Evolutionary conservation across 2,329 filamentous ascomycete genomes (phyloP).

Genomic region (Tolypocladium pustulatum): DNA sequence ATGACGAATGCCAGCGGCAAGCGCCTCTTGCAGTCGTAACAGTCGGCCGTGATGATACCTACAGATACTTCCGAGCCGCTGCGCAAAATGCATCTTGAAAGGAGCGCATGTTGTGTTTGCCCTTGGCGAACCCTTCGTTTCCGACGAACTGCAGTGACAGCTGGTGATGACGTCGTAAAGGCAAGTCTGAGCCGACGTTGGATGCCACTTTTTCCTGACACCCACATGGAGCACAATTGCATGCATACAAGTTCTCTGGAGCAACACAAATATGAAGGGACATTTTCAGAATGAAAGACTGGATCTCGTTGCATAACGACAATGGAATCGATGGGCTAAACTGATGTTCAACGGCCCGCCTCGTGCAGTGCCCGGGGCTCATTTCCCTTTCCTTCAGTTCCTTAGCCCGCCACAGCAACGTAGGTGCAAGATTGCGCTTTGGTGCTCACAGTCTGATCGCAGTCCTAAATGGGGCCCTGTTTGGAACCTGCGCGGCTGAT

Average conservation of each 20-base stretch:
- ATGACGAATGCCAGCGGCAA: slow-evolving; percentile 15
- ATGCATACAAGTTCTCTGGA: not conserved
- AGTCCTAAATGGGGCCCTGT: not conserved
- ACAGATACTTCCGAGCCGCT: slow-evolving; percentile 67
- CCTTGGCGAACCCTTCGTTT: slow-evolving; percentile 28
- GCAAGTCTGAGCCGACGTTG: slow-evolving; percentile 50
- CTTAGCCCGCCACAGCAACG: not conserved
- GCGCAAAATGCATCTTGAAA: slow-evolving; percentile 11
- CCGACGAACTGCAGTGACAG: slow-evolving; percentile 11
- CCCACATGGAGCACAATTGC: not conserved
- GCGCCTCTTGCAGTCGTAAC: not conserved
- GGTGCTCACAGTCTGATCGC: not conserved
- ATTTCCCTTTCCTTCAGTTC: not conserved
- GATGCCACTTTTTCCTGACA: not conserved
- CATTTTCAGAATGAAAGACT: too few species aligned
- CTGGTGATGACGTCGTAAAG: slow-evolving; percentile 45
- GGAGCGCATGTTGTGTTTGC: slow-evolving; percentile 37
- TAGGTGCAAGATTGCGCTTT: not conserved
- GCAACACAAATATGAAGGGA: not conserved
- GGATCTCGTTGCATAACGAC: not conserved
- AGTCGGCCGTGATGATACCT: slow-evolving; percentile 51
- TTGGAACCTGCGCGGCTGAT: not conserved
- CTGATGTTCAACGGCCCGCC: too few species aligned
- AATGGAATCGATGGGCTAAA: too few species aligned
- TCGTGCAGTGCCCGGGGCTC: not conserved